Percentiles rank a stretch among this genome's conserved stretches.
These are phyloP conservation scores for Stephania japonica DNA, from an alignment of 164 flowering plant genomes.

Conservation along the genomic window DNA sequence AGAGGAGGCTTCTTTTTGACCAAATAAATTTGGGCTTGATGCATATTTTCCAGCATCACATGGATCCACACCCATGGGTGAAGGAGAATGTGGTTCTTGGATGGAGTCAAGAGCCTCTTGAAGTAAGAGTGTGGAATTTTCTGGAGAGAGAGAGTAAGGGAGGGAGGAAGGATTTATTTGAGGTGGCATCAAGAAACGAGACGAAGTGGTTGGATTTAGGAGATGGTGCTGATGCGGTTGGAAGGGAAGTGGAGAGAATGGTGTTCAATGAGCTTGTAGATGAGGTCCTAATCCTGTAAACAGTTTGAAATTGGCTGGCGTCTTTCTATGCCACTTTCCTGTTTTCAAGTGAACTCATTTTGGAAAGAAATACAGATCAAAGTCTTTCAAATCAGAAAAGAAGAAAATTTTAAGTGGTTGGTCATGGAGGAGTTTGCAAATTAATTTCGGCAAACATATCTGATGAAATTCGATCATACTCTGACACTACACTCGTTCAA, in stretches of 20 bases:
- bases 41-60: conserved; percentile 32
- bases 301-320: not conserved
- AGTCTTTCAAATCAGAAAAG: not conserved
- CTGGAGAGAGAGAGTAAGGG: conserved; percentile 28
- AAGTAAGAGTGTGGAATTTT: conserved; percentile 33
- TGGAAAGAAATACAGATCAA: not conserved
- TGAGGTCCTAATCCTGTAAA: conserved; percentile 27
- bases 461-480: no score
- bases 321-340: not conserved
- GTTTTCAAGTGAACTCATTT: not conserved
- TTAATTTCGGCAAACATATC: no score
- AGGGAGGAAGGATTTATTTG: conserved; percentile 16
- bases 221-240: conserved; percentile 43
- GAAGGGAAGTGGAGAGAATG: conserved; percentile 52
- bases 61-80: conserved; percentile 57
- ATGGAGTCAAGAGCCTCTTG: conserved; percentile 25
- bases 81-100: conserved; percentile 11
- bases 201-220: conserved; percentile 45
- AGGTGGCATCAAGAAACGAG: conserved; percentile 24
- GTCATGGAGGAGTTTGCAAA: not conserved
- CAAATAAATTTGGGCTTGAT: conserved; percentile 44
- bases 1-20: conserved; percentile 70
- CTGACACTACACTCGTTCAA: no score
- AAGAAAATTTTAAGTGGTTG: not conserved
- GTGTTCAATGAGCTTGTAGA: conserved; percentile 51